Evolutionary conservation across 108 stramenopile species (phyloP).

Genomic region (Aurantiochytrium sp.): DNA sequence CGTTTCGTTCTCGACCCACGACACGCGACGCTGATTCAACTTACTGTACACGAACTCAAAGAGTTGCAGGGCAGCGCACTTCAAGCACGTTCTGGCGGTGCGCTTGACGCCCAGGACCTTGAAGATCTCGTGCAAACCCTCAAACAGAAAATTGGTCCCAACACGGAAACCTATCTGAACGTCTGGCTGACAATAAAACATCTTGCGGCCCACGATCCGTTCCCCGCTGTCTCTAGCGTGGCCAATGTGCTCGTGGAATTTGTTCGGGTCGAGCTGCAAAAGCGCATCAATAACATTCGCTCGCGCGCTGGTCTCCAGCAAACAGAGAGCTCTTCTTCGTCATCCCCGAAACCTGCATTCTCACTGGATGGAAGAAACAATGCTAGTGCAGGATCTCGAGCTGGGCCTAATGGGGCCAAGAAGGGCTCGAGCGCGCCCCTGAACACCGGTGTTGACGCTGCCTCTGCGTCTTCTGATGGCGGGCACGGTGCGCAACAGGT

Average conservation of each 20-base stretch:
- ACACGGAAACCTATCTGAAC: constrained; percentile 14
- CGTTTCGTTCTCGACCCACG: not conserved
- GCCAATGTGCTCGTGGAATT: constrained; percentile 21
- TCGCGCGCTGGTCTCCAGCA: not conserved
- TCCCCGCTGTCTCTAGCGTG: constrained; percentile 54
- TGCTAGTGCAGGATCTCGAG: too few relatives aligned
- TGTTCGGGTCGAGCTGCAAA: not conserved
- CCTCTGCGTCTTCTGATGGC: too few relatives aligned
- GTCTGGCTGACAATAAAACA: constrained; percentile 62
- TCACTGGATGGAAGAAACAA: not conserved
- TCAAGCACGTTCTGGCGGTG: not conserved
- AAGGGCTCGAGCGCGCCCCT: too few relatives aligned
- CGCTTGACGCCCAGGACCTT: not conserved
- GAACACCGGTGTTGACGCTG: too few relatives aligned
- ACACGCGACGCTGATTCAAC: not conserved
- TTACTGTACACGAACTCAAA: not conserved
- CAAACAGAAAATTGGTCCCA: constrained; percentile 10
- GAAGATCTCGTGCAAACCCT: not conserved
- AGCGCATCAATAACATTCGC: not conserved
- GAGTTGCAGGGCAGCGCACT: not conserved
- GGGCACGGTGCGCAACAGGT: too few relatives aligned
- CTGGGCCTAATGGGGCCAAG: too few relatives aligned
- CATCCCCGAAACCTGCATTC: not conserved
- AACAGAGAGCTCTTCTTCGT: not conserved
- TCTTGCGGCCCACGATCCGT: constrained; percentile 65